Percentiles rank a stretch among this genome's conserved stretches.
Conservation (phyloP, 2,329 filamentous ascomycete genomes). For the Nannizziopsis barbatae region DNA sequence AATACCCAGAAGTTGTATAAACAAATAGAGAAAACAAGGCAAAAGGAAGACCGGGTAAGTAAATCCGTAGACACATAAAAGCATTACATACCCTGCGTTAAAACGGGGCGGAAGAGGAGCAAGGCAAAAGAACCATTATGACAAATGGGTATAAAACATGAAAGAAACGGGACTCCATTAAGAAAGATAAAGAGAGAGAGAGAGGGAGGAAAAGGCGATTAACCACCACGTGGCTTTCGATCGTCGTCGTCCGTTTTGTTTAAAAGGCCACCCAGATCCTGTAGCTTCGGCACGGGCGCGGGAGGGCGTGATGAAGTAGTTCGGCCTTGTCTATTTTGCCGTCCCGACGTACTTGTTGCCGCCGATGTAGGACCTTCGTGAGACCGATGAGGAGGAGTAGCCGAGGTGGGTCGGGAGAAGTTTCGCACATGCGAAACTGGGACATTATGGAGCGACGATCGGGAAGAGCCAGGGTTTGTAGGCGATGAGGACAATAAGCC, state of each 20-base stretch:
- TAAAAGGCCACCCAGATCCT: constrained; percentile 37
- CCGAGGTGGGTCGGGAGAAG: constrained; percentile 13
- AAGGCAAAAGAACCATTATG: too few species aligned
- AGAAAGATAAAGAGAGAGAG: neutral
- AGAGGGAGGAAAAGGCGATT: too few species aligned
- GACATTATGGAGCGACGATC: constrained; percentile 10
- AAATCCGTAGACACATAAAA: constrained; percentile 5
- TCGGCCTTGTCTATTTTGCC: neutral
- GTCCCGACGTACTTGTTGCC: neutral
- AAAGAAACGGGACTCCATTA: neutral
- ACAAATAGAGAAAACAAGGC: too few species aligned
- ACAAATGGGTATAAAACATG: too few species aligned
- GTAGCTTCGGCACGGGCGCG: constrained; percentile 22
- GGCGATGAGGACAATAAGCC: constrained; percentile 19
- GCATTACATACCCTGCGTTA: neutral
- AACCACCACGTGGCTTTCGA: neutral
- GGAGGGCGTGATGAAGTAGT: neutral
- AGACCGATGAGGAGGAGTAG: neutral
- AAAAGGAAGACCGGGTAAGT: too few species aligned
- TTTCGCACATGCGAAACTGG: constrained; percentile 7
- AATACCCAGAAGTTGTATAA: neutral
- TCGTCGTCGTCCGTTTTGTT: constrained; percentile 10
- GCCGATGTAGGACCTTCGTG: neutral
- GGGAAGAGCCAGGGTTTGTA: constrained; percentile 11
- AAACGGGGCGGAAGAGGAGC: neutral